phyloP scores from a whole-genome alignment of 1,139 yeast genomes.

The Taphrina confusa region DNA sequence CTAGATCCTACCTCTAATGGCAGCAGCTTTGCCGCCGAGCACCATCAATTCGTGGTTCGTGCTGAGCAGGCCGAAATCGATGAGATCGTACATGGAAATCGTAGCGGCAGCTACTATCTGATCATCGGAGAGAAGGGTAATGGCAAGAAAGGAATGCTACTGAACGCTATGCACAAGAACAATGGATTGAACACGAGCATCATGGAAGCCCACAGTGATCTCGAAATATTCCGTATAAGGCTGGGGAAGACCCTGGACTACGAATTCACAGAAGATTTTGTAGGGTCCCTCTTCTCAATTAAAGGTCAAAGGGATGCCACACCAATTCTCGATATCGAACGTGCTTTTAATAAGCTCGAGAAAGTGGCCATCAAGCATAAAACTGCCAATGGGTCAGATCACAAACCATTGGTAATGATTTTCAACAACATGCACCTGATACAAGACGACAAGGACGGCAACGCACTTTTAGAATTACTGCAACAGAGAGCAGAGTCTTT shows the following conservation, averaged over 20 bases:
- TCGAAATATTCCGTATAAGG: slow-evolving; percentile 75
- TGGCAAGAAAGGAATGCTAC: slow-evolving; percentile 72
- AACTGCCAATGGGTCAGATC: slow-evolving; percentile 46
- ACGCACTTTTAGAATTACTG: slow-evolving; percentile 67
- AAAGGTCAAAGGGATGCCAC: slow-evolving; percentile 85
- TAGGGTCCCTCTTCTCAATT: slow-evolving; percentile 78
- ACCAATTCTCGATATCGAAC: slow-evolving; percentile 75
- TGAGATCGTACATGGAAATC: slow-evolving; percentile 63
- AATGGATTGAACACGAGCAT: slow-evolving; percentile 68
- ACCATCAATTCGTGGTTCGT: slow-evolving; percentile 54
- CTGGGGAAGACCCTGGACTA: slow-evolving; percentile 75
- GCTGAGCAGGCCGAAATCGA: slow-evolving; percentile 68
- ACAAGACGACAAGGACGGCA: slow-evolving; percentile 68
- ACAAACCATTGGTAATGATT: slow-evolving; percentile 64
- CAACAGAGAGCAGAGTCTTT: slow-evolving; percentile 82
- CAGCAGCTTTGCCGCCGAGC: slow-evolving; percentile 16
- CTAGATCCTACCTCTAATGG: slow-evolving; percentile 3
- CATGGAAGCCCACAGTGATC: slow-evolving; percentile 83
- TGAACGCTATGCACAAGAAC: slow-evolving; percentile 68
- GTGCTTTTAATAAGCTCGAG: slow-evolving; percentile 76
- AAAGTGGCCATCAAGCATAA: slow-evolving; percentile 62
- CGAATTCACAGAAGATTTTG: slow-evolving; percentile 75
- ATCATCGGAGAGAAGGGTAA: slow-evolving; percentile 85
- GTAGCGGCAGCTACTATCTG: slow-evolving; percentile 67
- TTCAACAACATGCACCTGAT: slow-evolving; percentile 76